Percentiles rank a stretch among this genome's conserved stretches.
Evolutionary conservation across 2,329 filamentous ascomycete genomes (phyloP).

Genomic region (Camillea tinctor): DNA sequence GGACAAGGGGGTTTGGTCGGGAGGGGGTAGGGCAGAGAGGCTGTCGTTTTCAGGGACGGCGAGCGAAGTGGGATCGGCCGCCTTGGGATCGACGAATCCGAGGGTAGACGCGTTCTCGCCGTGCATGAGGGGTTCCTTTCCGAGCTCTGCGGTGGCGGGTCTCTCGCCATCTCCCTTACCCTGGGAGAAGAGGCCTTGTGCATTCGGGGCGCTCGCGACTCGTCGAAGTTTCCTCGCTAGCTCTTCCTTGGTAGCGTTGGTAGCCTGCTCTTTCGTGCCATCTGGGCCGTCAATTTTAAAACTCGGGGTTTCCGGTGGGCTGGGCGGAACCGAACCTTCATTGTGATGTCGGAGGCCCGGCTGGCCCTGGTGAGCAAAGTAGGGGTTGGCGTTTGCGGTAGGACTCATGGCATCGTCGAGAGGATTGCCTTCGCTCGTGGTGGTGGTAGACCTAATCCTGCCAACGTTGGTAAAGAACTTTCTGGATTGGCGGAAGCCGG

Average conservation of each 20-base stretch:
- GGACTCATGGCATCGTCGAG: constrained; percentile 88
- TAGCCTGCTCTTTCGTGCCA: constrained; percentile 64
- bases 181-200: constrained; percentile 80
- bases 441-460: constrained; percentile 84
- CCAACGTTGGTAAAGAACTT: constrained; percentile 85
- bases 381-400: constrained; percentile 92
- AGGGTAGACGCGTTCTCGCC: constrained; percentile 51
- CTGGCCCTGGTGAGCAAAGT: constrained; percentile 94
- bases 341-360: constrained; percentile 93
- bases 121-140: constrained; percentile 73
- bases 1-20: constrained; percentile 66
- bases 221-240: constrained; percentile 87
- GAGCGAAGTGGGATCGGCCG: constrained; percentile 39
- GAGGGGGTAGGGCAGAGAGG: constrained; percentile 63
- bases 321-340: constrained; percentile 87
- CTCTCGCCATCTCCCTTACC: constrained; percentile 59
- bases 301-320: constrained; percentile 84
- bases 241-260: constrained; percentile 85
- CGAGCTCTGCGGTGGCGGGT: constrained; percentile 81
- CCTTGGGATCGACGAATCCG: constrained; percentile 45
- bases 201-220: constrained; percentile 95
- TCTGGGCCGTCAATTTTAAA: constrained; percentile 70
- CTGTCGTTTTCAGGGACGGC: constrained; percentile 47
- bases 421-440: constrained; percentile 88
- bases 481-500: constrained; percentile 76